phyloP scores from a whole-genome alignment of 2,329 filamentous ascomycete genomes.

The Drechslera avenae region DNA sequence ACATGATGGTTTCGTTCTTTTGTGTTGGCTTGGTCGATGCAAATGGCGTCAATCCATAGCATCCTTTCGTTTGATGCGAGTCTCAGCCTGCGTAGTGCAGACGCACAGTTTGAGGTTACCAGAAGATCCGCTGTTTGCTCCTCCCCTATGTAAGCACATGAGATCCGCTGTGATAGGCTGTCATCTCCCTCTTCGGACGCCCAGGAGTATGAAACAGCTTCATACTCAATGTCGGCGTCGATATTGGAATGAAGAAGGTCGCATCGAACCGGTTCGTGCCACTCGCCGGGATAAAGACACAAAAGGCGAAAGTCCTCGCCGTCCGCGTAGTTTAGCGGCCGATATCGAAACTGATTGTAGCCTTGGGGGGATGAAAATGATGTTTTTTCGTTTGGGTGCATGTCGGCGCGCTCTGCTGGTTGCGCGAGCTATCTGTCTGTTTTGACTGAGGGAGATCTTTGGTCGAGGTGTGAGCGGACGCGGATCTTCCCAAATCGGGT shows the following conservation, averaged over 20 bases:
- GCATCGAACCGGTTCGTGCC: conserved; percentile 13
- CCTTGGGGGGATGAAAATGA: not conserved
- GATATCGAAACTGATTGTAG: conserved; percentile 8
- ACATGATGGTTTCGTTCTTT: conserved; percentile 25
- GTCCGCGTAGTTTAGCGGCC: conserved; percentile 8
- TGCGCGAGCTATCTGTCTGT: conserved; percentile 11
- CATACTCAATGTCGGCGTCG: conserved; percentile 19
- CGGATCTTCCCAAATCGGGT: conserved; percentile 15
- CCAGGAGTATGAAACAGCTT: conserved; percentile 33
- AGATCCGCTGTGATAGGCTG: conserved; percentile 12
- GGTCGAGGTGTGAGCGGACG: conserved; percentile 8
- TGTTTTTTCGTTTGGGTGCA: conserved; percentile 4
- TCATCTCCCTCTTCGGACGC: conserved; percentile 21
- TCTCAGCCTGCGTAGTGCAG: conserved; percentile 17
- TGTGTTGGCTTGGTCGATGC: conserved; percentile 22
- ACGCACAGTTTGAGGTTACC: conserved; percentile 19
- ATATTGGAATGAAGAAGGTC: conserved; percentile 12
- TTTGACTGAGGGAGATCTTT: conserved; percentile 14
- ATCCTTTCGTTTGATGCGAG: conserved; percentile 3
- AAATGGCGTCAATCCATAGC: conserved; percentile 25
- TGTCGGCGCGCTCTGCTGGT: conserved; percentile 10
- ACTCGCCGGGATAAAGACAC: conserved; percentile 12
- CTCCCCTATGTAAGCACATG: conserved; percentile 14
- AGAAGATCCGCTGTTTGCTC: not conserved
- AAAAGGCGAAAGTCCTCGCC: conserved; percentile 13